phyloP scores from a whole-genome alignment of 805 yeast species.

The Phaffomyces antillensis region DNA sequence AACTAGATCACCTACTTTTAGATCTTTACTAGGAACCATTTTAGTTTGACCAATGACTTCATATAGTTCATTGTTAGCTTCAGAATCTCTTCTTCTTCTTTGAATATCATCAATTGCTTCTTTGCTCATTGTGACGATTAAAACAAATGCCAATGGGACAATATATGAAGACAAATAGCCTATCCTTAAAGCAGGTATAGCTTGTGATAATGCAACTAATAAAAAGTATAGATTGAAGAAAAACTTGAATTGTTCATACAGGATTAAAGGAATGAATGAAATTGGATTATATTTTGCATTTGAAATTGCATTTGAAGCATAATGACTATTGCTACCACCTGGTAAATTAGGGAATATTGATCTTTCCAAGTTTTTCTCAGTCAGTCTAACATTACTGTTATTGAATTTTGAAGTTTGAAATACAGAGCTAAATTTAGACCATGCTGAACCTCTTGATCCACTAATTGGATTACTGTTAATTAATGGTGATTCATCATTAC shows the following conservation, averaged over 20 bases:
- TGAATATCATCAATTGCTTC: slow-evolving; percentile 93
- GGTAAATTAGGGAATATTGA: slow-evolving; percentile 38
- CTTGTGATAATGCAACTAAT: slow-evolving; percentile 89
- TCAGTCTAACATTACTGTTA: slow-evolving; percentile 17
- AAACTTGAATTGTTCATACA: slow-evolving; percentile 95
- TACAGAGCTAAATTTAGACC: slow-evolving; percentile 11
- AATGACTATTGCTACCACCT: slow-evolving; percentile 25
- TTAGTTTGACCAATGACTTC: slow-evolving; percentile 51
- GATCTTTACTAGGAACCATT: slow-evolving; percentile 46
- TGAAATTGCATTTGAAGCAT: slow-evolving; percentile 73
- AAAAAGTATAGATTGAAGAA: slow-evolving; percentile 91
- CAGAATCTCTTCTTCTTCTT: slow-evolving; percentile 83
- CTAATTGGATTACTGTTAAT: slow-evolving; percentile 1
- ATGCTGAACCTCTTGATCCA: slow-evolving; percentile 1
- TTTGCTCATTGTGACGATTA: slow-evolving; percentile 87
- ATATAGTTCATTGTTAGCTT: slow-evolving; percentile 77
- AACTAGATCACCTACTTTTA: slow-evolving; percentile 84
- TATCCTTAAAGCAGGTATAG: slow-evolving; percentile 79
- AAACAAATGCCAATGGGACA: slow-evolving; percentile 90
- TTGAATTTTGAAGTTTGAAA: slow-evolving; percentile 4
- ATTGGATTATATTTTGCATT: slow-evolving; percentile 91
- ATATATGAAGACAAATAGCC: slow-evolving; percentile 91
- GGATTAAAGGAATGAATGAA: slow-evolving; percentile 79
- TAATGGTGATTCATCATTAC: slow-evolving; percentile 15
- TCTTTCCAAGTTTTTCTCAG: slow-evolving; percentile 29